Conservation (phyloP, 331 rosid genomes). For the Cydonia oblonga region DNA sequence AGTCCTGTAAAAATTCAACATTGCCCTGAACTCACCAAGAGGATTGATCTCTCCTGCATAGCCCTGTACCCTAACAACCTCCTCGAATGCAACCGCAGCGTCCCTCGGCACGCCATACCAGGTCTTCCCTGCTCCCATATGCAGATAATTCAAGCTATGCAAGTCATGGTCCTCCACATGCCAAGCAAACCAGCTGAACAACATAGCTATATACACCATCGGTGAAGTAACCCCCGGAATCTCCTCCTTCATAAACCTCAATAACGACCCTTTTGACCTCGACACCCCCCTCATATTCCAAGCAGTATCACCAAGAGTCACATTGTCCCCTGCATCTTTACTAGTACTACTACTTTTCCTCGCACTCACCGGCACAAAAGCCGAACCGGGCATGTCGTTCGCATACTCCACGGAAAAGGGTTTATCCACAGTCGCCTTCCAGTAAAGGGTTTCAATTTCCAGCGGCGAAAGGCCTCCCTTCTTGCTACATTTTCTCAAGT, state of each 20-base stretch:
- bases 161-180: constrained; percentile 96
- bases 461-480: constrained; percentile 40
- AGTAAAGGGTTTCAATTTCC: constrained; percentile 66
- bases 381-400: constrained; percentile 93
- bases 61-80: constrained; percentile 81
- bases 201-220: constrained; percentile 86
- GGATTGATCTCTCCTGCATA: constrained; percentile 90
- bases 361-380: constrained; percentile 36
- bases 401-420: constrained; percentile 87
- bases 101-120: constrained; percentile 93
- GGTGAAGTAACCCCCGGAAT: constrained; percentile 96
- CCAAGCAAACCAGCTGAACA: constrained; percentile 99
- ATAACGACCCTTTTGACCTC: constrained; percentile 63
- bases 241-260: constrained; percentile 97
- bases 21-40: constrained; percentile 54
- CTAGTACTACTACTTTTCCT: constrained; percentile 15
- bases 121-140: constrained; percentile 84
- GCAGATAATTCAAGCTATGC: constrained; percentile 84
- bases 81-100: constrained; percentile 87
- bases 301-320: constrained; percentile 62
- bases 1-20: constrained; percentile 5
- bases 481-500: constrained; percentile 39
- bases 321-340: constrained; percentile 49
- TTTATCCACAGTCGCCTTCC: constrained; percentile 81
- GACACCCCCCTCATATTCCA: constrained; percentile 93